Evolutionary conservation across 805 yeast genomes (phyloP).

Genomic region (Barnettozyma sp.): DNA sequence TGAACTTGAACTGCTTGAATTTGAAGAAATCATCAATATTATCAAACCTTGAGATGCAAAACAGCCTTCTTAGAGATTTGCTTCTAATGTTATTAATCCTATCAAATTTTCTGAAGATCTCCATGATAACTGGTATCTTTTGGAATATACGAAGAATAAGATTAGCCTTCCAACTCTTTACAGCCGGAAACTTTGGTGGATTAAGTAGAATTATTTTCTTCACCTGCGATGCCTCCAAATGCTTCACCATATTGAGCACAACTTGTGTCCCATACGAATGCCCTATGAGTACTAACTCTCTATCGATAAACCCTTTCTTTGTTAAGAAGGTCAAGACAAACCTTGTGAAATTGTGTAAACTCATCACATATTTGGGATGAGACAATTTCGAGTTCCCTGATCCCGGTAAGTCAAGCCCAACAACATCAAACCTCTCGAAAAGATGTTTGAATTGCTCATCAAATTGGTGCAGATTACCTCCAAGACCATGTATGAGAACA

Average conservation of each 20-base stretch:
- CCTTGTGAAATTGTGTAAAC: conserved; percentile 14
- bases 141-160: conserved; percentile 3
- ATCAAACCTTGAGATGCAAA: conserved; percentile 9
- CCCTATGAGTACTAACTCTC: conserved; percentile 43
- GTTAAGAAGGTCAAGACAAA: conserved; percentile 12
- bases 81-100: conserved; percentile 21
- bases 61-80: conserved; percentile 17
- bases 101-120: conserved; percentile 22
- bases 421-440: conserved; percentile 52
- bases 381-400: conserved; percentile 44
- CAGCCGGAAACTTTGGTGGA: conserved; percentile 36
- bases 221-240: conserved; percentile 5
- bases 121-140: conserved; percentile 13
- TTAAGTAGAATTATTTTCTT: conserved; percentile 33
- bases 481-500: conserved; percentile 78
- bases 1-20: conserved; percentile 25
- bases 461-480: conserved; percentile 85
- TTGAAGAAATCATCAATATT: conserved; percentile 14
- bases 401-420: conserved; percentile 82
- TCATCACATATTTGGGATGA: conserved; percentile 9
- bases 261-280: conserved; percentile 72
- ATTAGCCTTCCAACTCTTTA: conserved; percentile 6
- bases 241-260: conserved; percentile 33
- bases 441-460: conserved; percentile 57
- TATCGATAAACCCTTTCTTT: conserved; percentile 8